A percentile compares a stretch with the other conserved stretches of the same genome.
Evolutionary conservation across 2,329 filamentous ascomycete species (phyloP).

Genomic region (Fusarium avenaceum): DNA sequence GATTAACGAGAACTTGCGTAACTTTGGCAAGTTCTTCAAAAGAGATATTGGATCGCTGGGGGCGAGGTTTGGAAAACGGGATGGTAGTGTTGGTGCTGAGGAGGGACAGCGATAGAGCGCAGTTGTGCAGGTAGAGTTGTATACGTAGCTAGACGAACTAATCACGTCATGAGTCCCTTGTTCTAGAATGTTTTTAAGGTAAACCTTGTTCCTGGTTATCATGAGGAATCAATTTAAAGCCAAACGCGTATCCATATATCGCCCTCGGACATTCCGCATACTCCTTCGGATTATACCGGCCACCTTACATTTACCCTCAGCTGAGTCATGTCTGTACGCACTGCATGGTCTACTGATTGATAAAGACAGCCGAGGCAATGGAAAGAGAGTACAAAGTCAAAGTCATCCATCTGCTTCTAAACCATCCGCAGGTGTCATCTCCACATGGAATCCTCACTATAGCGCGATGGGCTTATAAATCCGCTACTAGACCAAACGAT

Average conservation of each 20-base stretch:
- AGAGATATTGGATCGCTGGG: constrained; percentile 85
- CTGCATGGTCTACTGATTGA: constrained; percentile 30
- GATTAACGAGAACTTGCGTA: constrained; percentile 94
- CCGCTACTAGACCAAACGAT: background rate
- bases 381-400: constrained; percentile 6
- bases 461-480: constrained; percentile 28
- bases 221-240: constrained; percentile 42
- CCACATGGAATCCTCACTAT: constrained; percentile 3
- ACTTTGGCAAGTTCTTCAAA: constrained; percentile 96
- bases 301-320: background rate
- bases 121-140: background rate
- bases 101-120: constrained; percentile 43
- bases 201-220: constrained; percentile 22
- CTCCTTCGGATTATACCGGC: constrained; percentile 9
- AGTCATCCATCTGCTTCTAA: constrained; percentile 30
- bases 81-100: constrained; percentile 56
- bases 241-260: background rate
- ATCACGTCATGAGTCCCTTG: constrained; percentile 8
- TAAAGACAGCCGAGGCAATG: constrained; percentile 18
- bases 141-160: constrained; percentile 7
- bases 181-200: constrained; percentile 1
- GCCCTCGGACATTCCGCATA: background rate
- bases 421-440: constrained; percentile 8
- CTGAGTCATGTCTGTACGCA: constrained; percentile 14
- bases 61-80: constrained; percentile 76